Evolutionary conservation across 805 yeast species (phyloP).

Genomic region (Metschnikowia kunwiensis): DNA sequence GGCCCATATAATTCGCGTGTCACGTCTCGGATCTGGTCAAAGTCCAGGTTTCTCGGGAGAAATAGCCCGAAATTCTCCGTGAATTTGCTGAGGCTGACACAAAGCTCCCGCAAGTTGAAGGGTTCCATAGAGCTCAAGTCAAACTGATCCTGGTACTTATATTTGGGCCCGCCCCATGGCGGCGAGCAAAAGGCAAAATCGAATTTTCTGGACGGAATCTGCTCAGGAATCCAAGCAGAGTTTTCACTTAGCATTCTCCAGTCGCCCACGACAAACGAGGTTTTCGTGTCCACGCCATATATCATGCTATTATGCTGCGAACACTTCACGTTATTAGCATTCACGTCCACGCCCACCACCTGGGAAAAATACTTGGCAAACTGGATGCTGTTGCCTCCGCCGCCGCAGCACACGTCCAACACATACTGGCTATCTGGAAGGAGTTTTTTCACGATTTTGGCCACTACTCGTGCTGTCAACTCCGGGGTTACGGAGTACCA

Average conservation of each 20-base stretch:
- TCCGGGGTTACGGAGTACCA: constrained; percentile 94
- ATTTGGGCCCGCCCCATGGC: constrained; percentile 84
- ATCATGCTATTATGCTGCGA: constrained; percentile 62
- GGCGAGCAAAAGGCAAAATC: constrained; percentile 73
- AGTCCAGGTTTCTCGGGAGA: constrained; percentile 58
- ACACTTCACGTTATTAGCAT: constrained; percentile 59
- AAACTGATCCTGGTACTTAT: constrained; percentile 38
- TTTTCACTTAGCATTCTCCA: constrained; percentile 37
- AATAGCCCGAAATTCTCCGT: constrained; percentile 54
- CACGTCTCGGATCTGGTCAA: constrained; percentile 48
- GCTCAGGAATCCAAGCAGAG: constrained; percentile 34
- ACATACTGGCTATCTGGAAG: constrained; percentile 47
- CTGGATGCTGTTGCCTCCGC: constrained; percentile 83
- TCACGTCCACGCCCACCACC: constrained; percentile 63
- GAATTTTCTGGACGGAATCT: constrained; percentile 26
- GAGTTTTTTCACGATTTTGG: constrained; percentile 50
- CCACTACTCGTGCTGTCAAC: constrained; percentile 56
- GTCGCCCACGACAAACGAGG: constrained; percentile 50
- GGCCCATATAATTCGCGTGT: constrained; percentile 37
- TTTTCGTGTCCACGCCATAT: constrained; percentile 54
- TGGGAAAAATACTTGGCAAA: constrained; percentile 56
- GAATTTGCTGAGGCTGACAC: constrained; percentile 41
- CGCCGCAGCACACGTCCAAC: constrained; percentile 79
- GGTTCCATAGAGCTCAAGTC: constrained; percentile 49
- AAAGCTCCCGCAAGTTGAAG: constrained; percentile 42